Percentiles rank a stretch among this genome's conserved stretches.
These are phyloP conservation scores for Limonium bicolor DNA, from an alignment of 148 eudicot genomes.

Conservation along the genomic window DNA sequence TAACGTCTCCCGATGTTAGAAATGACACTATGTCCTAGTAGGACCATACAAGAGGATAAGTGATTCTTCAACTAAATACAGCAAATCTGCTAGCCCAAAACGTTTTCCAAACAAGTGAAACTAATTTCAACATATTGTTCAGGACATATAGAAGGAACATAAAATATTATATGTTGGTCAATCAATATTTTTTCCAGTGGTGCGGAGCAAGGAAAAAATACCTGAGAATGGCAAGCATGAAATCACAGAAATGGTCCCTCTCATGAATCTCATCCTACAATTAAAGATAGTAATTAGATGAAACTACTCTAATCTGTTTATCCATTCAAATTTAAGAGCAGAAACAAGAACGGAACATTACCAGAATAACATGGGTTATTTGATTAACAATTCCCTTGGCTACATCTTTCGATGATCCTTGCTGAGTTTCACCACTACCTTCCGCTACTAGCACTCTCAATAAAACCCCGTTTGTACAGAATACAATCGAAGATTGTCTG, in stretches of 20 bases:
- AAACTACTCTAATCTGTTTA: no score
- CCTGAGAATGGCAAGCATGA: slow-evolving; percentile 91
- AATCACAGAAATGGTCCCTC: slow-evolving; percentile 83
- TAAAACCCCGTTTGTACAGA: slow-evolving; percentile 84
- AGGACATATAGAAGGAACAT: no score
- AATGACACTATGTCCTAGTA: no score
- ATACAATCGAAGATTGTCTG: slow-evolving; percentile 60
- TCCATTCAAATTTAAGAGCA: neutral
- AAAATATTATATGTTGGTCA: no score
- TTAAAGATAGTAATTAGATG: neutral
- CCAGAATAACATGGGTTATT: slow-evolving; percentile 90
- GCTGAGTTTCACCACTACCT: slow-evolving; percentile 23
- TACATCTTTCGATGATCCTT: slow-evolving; percentile 11
- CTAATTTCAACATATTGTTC: no score
- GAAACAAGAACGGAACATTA: slow-evolving; percentile 16
- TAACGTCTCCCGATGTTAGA: no score
- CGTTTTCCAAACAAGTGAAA: no score
- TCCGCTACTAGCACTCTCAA: slow-evolving; percentile 54
- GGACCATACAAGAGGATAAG: no score
- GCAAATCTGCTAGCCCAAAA: no score
- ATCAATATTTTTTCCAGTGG: no score
- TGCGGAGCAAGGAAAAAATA: slow-evolving; percentile 10
- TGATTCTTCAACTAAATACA: no score
- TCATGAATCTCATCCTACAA: slow-evolving; percentile 96
- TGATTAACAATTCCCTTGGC: slow-evolving; percentile 21